Conservation (phyloP, 2,329 filamentous ascomycete genomes). For the Lecanicillium sp. region DNA sequence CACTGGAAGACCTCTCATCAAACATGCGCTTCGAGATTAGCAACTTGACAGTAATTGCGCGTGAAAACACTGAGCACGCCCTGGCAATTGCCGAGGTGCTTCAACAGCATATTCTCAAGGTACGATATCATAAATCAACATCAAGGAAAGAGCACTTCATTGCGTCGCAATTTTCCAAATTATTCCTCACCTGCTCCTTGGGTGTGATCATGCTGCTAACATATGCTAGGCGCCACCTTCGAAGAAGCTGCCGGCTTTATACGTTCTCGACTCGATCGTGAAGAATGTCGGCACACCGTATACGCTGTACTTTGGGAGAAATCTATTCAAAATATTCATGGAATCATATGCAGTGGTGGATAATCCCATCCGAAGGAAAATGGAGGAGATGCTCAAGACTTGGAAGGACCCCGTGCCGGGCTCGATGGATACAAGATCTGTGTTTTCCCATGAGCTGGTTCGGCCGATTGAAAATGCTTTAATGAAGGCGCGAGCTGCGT, state of each 20-base stretch:
- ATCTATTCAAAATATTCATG: constrained; percentile 93
- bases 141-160: too few species aligned
- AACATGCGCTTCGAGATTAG: constrained; percentile 95
- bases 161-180: too few species aligned
- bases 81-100: constrained; percentile 85
- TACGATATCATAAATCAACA: constrained; percentile 44
- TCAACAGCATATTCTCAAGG: constrained; percentile 88
- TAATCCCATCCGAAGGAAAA: constrained; percentile 70
- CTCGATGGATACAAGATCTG: constrained; percentile 83
- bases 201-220: too few species aligned
- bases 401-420: constrained; percentile 97
- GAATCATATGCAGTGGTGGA: constrained; percentile 90
- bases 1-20: constrained; percentile 80
- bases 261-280: constrained; percentile 94
- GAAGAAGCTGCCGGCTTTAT: constrained; percentile 90
- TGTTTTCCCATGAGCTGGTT: constrained; percentile 82
- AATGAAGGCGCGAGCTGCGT: constrained; percentile 65
- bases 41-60: constrained; percentile 93
- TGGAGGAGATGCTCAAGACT: constrained; percentile 95
- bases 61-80: constrained; percentile 94
- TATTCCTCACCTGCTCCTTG: too few species aligned
- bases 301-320: constrained; percentile 86
- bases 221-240: constrained; percentile 65
- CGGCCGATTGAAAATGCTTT: constrained; percentile 89
- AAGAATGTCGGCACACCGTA: constrained; percentile 99